These are phyloP conservation scores for Acacia concinna DNA, from an alignment of 331 rosid species.

Conservation along the genomic window DNA sequence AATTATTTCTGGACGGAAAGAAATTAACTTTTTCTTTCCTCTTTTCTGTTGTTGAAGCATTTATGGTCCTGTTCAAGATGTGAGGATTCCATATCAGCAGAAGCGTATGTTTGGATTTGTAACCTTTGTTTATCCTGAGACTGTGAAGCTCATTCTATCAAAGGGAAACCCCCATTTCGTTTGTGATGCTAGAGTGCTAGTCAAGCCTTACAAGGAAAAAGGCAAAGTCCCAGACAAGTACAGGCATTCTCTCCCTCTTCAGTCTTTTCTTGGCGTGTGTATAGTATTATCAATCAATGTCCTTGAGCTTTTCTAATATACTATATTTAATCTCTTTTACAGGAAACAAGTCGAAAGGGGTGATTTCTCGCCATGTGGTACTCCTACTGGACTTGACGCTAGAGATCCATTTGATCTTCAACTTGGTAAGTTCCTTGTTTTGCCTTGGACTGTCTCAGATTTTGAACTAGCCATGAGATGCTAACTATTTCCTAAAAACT, in stretches of 20 bases:
- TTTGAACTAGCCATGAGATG: not conserved
- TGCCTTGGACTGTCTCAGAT: not conserved
- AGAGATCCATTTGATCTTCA: conserved; percentile 89
- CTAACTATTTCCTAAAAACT: not conserved
- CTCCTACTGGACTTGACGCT: conserved; percentile 85
- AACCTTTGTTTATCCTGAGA: conserved; percentile 85
- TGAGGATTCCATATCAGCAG: conserved; percentile 97
- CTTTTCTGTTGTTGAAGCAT: conserved; percentile 45
- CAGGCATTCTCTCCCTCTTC: conserved; percentile 49
- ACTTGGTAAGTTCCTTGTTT: conserved; percentile 56
- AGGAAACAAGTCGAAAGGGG: conserved; percentile 92
- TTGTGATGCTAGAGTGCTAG: conserved; percentile 96
- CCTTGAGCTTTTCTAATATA: conserved; percentile 10
- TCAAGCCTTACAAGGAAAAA: conserved; percentile 99
- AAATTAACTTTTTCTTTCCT: not conserved
- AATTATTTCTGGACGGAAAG: not conserved
- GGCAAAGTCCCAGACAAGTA: conserved; percentile 98
- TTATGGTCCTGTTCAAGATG: conserved; percentile 96
- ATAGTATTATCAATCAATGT: not conserved
- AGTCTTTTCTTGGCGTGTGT: not conserved
- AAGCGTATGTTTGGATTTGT: conserved; percentile 98
- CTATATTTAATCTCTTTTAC: conserved; percentile 26
- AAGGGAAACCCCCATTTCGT: conserved; percentile 98
- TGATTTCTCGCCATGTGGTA: conserved; percentile 86
- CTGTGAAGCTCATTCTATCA: conserved; percentile 87